Evolutionary conservation across 2,329 filamentous ascomycete genomes (phyloP).

Genomic region (Trichoderma sp.): DNA sequence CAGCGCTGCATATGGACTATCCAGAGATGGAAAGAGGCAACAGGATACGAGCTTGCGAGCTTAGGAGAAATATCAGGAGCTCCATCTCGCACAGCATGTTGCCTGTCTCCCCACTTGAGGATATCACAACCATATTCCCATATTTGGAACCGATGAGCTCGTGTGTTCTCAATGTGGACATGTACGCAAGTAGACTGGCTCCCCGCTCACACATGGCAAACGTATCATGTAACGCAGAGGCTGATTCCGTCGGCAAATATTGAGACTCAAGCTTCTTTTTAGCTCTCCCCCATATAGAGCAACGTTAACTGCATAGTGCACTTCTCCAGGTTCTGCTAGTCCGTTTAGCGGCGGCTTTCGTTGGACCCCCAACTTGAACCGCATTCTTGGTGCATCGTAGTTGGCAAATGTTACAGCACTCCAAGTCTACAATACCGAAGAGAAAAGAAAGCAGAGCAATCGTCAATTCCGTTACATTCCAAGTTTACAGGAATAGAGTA

Average conservation of each 20-base stretch:
- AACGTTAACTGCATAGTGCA: conserved; percentile 3
- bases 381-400: neutral
- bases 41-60: neutral
- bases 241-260: neutral
- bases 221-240: neutral
- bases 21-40: neutral
- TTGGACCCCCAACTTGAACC: neutral
- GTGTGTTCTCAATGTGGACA: neutral
- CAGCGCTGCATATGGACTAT: neutral
- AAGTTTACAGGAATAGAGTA: neutral
- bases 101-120: neutral
- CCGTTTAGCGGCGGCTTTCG: neutral
- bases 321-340: neutral
- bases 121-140: neutral
- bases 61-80: neutral
- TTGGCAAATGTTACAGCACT: neutral
- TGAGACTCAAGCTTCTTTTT: neutral
- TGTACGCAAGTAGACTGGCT: neutral
- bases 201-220: neutral
- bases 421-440: neutral
- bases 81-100: neutral
- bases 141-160: neutral
- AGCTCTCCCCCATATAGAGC: neutral
- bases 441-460: neutral
- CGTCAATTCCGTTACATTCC: neutral